These are phyloP conservation scores for Teratosphaeria epicoccoides DNA, from an alignment of 2,329 filamentous ascomycete species.

Conservation along the genomic window DNA sequence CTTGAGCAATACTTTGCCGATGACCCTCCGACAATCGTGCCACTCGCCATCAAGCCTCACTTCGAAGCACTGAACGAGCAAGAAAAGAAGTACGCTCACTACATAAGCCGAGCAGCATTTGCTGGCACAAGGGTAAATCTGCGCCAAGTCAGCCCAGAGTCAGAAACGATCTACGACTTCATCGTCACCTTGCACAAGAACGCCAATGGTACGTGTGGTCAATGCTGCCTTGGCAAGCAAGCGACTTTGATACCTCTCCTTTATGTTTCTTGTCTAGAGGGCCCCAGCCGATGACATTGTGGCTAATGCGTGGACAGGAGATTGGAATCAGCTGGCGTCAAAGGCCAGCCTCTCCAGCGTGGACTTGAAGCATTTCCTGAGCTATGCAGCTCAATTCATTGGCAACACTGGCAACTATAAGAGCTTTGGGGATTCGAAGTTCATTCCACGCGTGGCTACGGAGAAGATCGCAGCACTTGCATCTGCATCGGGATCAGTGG, in stretches of 20 bases:
- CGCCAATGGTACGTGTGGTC: conserved; percentile 23
- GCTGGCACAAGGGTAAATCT: conserved; percentile 43
- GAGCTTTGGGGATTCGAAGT: conserved; percentile 41
- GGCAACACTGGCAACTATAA: conserved; percentile 47
- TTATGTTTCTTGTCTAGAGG: background rate
- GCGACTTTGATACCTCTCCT: background rate
- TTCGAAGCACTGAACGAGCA: conserved; percentile 67
- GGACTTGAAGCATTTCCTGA: conserved; percentile 31
- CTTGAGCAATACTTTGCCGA: conserved; percentile 75
- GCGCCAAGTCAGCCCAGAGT: conserved; percentile 43
- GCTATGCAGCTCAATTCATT: conserved; percentile 39
- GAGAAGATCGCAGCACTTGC: conserved; percentile 36
- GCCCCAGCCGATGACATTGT: background rate
- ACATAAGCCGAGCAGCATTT: conserved; percentile 55
- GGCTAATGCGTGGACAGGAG: conserved; percentile 26
- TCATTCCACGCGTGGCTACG: conserved; percentile 38
- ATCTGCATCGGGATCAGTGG: conserved; percentile 26
- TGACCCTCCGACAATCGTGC: conserved; percentile 76
- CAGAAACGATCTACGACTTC: conserved; percentile 44
- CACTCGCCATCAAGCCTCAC: conserved; percentile 82
- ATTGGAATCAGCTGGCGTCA: conserved; percentile 38
- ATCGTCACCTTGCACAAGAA: conserved; percentile 40
- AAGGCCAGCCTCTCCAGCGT: conserved; percentile 32
- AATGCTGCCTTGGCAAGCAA: background rate
- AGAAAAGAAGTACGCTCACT: conserved; percentile 43